Evolutionary conservation across 129 eudicot species (phyloP).

Genomic region (Apium graveolens): DNA sequence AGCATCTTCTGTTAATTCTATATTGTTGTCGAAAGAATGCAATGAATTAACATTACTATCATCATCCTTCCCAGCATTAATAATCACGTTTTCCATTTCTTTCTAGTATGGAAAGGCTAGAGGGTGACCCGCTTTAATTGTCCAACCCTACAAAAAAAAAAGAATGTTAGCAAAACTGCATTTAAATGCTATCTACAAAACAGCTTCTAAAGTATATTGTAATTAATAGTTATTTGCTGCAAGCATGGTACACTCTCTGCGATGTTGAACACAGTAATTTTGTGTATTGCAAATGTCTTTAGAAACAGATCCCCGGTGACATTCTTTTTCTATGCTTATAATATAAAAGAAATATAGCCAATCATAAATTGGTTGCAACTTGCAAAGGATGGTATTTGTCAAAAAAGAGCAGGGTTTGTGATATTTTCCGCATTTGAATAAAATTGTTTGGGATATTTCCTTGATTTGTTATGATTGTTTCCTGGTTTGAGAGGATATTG

Average conservation of each 20-base stretch:
- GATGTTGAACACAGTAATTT: background rate
- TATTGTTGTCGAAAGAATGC: conserved; percentile 12
- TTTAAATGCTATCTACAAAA: background rate
- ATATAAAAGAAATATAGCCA: background rate
- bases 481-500: too few species aligned
- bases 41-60: conserved; percentile 13
- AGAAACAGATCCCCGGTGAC: background rate
- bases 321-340: background rate
- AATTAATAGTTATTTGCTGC: background rate
- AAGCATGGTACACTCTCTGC: background rate
- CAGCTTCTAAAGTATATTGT: conserved; percentile 20
- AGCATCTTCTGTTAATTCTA: conserved; percentile 27
- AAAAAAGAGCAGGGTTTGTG: too few species aligned
- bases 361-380: background rate
- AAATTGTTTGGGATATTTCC: too few species aligned
- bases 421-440: too few species aligned
- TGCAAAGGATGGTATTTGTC: background rate
- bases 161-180: background rate
- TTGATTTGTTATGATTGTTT: too few species aligned
- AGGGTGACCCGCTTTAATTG: conserved; percentile 6
- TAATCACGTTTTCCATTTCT: conserved; percentile 37
- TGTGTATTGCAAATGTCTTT: background rate
- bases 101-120: conserved; percentile 13
- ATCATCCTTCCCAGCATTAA: conserved; percentile 22
- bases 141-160: background rate